phyloP scores from a whole-genome alignment of 1,139 yeast species.

The Fermentozyma sake region DNA sequence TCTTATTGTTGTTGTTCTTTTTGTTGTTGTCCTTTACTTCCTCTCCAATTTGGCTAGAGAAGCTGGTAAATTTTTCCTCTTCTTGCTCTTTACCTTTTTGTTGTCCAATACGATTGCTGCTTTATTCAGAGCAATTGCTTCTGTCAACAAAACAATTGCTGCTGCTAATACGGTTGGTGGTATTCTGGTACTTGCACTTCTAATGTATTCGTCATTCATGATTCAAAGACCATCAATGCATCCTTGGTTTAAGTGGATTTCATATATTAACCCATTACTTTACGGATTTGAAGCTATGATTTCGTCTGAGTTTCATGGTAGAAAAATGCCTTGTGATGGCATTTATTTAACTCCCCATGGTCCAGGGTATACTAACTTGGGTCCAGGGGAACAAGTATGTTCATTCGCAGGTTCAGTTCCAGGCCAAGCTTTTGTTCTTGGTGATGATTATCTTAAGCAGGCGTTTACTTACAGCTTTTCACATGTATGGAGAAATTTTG shows the following conservation, averaged over 20 bases:
- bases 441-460: slow-evolving; percentile 37
- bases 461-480: slow-evolving; percentile 33
- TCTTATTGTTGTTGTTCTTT: slow-evolving; percentile 36
- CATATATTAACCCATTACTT: slow-evolving; percentile 52
- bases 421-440: slow-evolving; percentile 38
- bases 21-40: slow-evolving; percentile 52
- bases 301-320: slow-evolving; percentile 47
- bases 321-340: slow-evolving; percentile 36
- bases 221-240: slow-evolving; percentile 55
- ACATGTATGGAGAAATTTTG: slow-evolving; percentile 51
- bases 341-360: slow-evolving; percentile 20
- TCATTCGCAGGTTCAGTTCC: slow-evolving; percentile 30
- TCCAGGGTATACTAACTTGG: slow-evolving; percentile 14
- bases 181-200: slow-evolving; percentile 46
- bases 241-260: slow-evolving; percentile 64
- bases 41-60: slow-evolving; percentile 51
- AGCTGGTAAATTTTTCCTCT: slow-evolving; percentile 57
- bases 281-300: slow-evolving; percentile 55
- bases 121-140: slow-evolving; percentile 58
- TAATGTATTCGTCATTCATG: slow-evolving; percentile 57
- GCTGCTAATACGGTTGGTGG: slow-evolving; percentile 64
- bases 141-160: slow-evolving; percentile 48
- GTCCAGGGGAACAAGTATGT: slow-evolving; percentile 8
- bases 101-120: slow-evolving; percentile 52
- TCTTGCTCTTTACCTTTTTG: slow-evolving; percentile 41